Conservation (phyloP, 495 filamentous ascomycete genomes). For the Xylaria scruposa region DNA sequence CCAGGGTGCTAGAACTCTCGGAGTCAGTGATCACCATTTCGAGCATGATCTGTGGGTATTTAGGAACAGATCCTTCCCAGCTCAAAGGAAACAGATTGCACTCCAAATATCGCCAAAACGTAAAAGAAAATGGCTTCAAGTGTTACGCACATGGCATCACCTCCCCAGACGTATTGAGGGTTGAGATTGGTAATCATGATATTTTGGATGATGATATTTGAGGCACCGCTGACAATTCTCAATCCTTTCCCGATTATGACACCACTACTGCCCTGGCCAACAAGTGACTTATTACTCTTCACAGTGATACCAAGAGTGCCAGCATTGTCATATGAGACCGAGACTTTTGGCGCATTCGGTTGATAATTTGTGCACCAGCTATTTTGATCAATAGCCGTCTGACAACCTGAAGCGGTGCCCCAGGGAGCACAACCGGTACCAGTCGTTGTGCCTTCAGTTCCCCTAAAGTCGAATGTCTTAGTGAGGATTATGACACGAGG, state of each 20-base stretch:
- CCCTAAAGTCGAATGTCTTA: conserved; percentile 55
- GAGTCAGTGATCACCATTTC: neutral
- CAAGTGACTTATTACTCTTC: conserved; percentile 44
- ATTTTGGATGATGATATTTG: conserved; percentile 48
- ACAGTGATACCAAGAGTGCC: conserved; percentile 42
- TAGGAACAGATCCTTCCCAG: neutral
- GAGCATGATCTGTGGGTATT: neutral
- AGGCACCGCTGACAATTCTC: conserved; percentile 43
- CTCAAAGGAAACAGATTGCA: neutral
- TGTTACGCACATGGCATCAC: conserved; percentile 40
- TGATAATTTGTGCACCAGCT: conserved; percentile 50
- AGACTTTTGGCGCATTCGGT: conserved; percentile 29
- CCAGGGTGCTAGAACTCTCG: conserved; percentile 29
- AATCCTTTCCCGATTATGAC: conserved; percentile 48
- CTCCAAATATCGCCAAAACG: neutral
- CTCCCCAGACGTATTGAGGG: conserved; percentile 50
- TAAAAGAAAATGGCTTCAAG: too few species aligned
- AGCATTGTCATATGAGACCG: conserved; percentile 50
- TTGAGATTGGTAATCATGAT: conserved; percentile 42
- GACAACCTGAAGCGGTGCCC: conserved; percentile 52
- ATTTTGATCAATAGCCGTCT: conserved; percentile 58
- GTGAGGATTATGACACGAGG: conserved; percentile 57
- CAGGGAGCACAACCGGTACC: conserved; percentile 57
- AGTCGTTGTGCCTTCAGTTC: conserved; percentile 48
- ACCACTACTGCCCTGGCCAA: conserved; percentile 44